Conservation (phyloP, 192 early-diverging fungal genomes). For the Paraglomus brasilianum region DNA sequence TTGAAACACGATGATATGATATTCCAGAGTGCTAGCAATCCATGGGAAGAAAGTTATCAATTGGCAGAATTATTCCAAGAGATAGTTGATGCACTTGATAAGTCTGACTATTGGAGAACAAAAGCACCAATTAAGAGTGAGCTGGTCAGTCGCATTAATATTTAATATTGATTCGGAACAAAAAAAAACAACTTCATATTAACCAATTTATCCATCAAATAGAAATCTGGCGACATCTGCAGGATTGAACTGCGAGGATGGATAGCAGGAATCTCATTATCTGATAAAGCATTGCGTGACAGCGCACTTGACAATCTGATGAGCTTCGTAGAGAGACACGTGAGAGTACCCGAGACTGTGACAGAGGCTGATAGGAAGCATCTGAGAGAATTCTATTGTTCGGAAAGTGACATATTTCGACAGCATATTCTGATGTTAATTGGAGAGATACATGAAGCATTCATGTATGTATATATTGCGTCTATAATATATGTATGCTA, state of each 20-base stretch:
- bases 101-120: slow-evolving; percentile 26
- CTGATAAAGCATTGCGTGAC: slow-evolving; percentile 12
- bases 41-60: slow-evolving; percentile 21
- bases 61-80: slow-evolving; percentile 10
- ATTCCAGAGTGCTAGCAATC: slow-evolving; percentile 31
- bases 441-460: slow-evolving; percentile 30
- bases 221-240: slow-evolving; percentile 26
- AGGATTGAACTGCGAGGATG: slow-evolving; percentile 20
- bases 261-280: slow-evolving; percentile 23
- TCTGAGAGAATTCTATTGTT: slow-evolving; percentile 13
- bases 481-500: too few relatives aligned
- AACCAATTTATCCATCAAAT: too few relatives aligned
- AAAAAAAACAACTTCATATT: too few relatives aligned
- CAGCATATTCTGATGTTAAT: slow-evolving; percentile 26
- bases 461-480: slow-evolving; percentile 10
- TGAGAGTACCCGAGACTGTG: not conserved
- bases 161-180: not conserved
- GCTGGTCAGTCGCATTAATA: slow-evolving; percentile 4
- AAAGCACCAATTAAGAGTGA: slow-evolving; percentile 14
- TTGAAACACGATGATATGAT: slow-evolving; percentile 16
- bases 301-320: slow-evolving; percentile 9
- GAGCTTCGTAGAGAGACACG: slow-evolving; percentile 26
- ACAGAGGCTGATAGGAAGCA: not conserved
- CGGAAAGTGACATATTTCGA: slow-evolving; percentile 21
- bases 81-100: slow-evolving; percentile 25